Percentiles rank a stretch among this genome's conserved stretches.
Evolutionary conservation across 139 green algal genomes (phyloP).

Genomic region (Eudorina sp.): DNA sequence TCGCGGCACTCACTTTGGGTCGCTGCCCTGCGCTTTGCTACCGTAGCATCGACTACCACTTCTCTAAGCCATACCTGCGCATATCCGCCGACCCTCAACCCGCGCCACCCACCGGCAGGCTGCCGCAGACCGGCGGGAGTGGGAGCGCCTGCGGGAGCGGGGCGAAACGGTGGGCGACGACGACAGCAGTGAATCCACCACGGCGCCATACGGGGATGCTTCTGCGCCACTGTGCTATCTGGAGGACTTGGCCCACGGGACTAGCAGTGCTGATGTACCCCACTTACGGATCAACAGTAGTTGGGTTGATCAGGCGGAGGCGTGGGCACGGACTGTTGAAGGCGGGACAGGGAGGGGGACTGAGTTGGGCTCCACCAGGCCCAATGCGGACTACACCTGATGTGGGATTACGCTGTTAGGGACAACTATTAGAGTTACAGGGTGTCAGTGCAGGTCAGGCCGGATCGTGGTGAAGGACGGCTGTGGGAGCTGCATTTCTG

Average conservation of each 20-base stretch:
- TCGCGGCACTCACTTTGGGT: not conserved
- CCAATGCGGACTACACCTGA: no score
- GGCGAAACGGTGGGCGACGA: not conserved
- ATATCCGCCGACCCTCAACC: not conserved
- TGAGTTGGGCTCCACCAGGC: no score
- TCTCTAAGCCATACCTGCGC: no score
- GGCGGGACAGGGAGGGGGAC: not conserved
- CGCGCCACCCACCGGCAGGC: not conserved
- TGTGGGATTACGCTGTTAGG: no score
- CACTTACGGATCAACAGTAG: conserved; percentile 13
- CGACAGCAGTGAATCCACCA: not conserved
- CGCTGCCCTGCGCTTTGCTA: no score
- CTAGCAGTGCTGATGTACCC: no score
- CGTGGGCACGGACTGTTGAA: not conserved
- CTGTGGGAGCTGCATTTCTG: no score
- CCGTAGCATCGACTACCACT: no score
- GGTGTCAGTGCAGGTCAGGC: no score
- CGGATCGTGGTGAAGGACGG: no score
- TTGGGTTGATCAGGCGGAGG: conserved; percentile 22
- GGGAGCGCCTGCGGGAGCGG: not conserved
- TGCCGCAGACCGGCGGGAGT: not conserved
- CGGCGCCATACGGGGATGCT: not conserved
- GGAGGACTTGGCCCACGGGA: not conserved
- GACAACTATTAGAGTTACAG: no score
- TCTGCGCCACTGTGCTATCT: not conserved